These are phyloP conservation scores for Seminavis robusta DNA, from an alignment of 108 stramenopile genomes.

Conservation along the genomic window DNA sequence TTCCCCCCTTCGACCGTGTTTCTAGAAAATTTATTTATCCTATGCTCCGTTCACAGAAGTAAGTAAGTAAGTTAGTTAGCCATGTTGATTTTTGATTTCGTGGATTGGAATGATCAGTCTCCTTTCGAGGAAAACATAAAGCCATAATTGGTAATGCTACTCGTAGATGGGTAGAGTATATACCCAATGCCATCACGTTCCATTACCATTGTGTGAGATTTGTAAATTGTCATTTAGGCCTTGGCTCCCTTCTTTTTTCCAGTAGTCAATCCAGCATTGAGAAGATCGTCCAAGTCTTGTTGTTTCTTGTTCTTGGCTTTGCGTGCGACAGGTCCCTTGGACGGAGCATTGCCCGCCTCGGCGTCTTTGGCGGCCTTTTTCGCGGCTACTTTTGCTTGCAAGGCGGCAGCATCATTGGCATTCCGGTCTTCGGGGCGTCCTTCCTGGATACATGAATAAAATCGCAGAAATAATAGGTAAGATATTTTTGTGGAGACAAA, in stretches of 20 bases:
- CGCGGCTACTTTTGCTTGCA: conserved; percentile 72
- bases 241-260: conserved; percentile 36
- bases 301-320: conserved; percentile 50
- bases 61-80: too few relatives aligned
- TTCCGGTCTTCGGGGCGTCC: conserved; percentile 68
- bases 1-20: too few relatives aligned
- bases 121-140: too few relatives aligned
- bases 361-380: conserved; percentile 58
- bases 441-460: conserved; percentile 29
- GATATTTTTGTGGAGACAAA: not conserved
- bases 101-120: too few relatives aligned
- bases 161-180: too few relatives aligned
- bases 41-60: too few relatives aligned
- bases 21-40: too few relatives aligned
- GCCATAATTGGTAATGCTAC: too few relatives aligned
- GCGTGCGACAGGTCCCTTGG: conserved; percentile 30
- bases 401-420: conserved; percentile 53
- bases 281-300: conserved; percentile 54
- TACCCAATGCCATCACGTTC: too few relatives aligned
- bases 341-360: conserved; percentile 15
- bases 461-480: not conserved
- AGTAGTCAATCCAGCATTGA: conserved; percentile 54
- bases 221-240: too few relatives aligned
- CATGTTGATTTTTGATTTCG: too few relatives aligned
- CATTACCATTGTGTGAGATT: too few relatives aligned